Evolutionary conservation across 2,329 filamentous ascomycete species (phyloP).

Genomic region (Ophiosphaerella herpotricha): DNA sequence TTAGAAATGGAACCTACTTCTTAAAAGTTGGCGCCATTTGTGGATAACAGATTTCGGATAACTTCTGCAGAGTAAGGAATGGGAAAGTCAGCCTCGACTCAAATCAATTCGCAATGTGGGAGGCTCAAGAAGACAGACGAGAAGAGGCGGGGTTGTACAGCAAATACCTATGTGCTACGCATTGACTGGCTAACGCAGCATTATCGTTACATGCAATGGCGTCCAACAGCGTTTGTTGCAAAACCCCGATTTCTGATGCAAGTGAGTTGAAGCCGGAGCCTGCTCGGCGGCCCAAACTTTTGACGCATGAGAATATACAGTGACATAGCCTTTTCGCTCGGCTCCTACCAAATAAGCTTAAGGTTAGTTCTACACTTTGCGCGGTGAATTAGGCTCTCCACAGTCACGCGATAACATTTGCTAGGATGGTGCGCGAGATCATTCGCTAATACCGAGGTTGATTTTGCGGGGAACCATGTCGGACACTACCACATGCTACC

Average conservation of each 20-base stretch:
- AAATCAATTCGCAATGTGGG: neutral
- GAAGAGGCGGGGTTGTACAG: constrained; percentile 2
- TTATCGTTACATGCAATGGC: neutral
- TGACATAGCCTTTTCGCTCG: too few species aligned
- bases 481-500: too few species aligned
- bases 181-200: constrained; percentile 6
- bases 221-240: neutral
- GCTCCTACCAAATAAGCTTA: too few species aligned
- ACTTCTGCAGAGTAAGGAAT: constrained; percentile 6
- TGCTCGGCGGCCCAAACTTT: too few species aligned
- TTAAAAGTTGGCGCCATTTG: constrained; percentile 21
- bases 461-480: too few species aligned
- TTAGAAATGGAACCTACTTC: constrained; percentile 19
- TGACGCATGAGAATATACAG: too few species aligned
- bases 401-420: too few species aligned
- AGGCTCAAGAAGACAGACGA: constrained; percentile 6
- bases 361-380: too few species aligned
- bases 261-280: too few species aligned
- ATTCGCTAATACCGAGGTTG: too few species aligned
- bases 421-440: too few species aligned
- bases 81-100: neutral
- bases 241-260: neutral
- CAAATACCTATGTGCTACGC: constrained; percentile 8
- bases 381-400: too few species aligned
- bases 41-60: constrained; percentile 1